phyloP scores from a whole-genome alignment of 2,329 filamentous ascomycete genomes.

The Penicillium brevicompactum region DNA sequence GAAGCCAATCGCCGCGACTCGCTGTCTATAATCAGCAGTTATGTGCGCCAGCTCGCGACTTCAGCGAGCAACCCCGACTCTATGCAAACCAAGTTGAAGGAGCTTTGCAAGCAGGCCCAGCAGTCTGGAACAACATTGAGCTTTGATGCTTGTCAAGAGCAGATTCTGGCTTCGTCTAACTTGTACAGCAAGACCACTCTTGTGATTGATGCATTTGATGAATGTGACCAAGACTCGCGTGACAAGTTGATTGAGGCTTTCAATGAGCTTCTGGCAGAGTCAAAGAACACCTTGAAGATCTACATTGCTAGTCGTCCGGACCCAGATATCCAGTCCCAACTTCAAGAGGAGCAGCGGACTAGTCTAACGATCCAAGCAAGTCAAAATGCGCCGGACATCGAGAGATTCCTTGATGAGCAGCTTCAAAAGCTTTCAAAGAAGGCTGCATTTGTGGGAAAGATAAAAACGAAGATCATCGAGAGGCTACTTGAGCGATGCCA shows the following conservation, averaged over 20 bases:
- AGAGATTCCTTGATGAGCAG: constrained; percentile 6
- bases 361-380: constrained; percentile 29
- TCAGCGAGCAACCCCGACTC: constrained; percentile 10
- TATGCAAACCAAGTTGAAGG: constrained; percentile 14
- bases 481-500: constrained; percentile 2
- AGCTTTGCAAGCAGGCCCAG: not conserved
- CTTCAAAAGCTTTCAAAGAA: not conserved
- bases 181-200: constrained; percentile 34
- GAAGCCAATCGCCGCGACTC: constrained; percentile 23
- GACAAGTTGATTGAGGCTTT: constrained; percentile 29
- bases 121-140: not conserved
- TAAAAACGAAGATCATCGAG: constrained; percentile 2
- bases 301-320: constrained; percentile 40
- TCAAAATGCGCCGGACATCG: constrained; percentile 18
- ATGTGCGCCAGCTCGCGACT: constrained; percentile 34
- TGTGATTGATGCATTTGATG: constrained; percentile 42
- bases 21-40: constrained; percentile 33
- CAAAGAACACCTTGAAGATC: constrained; percentile 31
- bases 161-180: constrained; percentile 27
- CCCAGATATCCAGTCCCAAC: constrained; percentile 25
- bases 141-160: constrained; percentile 1
- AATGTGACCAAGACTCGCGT: constrained; percentile 32
- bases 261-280: constrained; percentile 21
- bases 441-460: not conserved
- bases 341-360: constrained; percentile 49